Percentiles rank a stretch among this genome's conserved stretches.
Conservation (phyloP, 2,329 filamentous ascomycete genomes). For the Pestalotiopsis sp. region DNA sequence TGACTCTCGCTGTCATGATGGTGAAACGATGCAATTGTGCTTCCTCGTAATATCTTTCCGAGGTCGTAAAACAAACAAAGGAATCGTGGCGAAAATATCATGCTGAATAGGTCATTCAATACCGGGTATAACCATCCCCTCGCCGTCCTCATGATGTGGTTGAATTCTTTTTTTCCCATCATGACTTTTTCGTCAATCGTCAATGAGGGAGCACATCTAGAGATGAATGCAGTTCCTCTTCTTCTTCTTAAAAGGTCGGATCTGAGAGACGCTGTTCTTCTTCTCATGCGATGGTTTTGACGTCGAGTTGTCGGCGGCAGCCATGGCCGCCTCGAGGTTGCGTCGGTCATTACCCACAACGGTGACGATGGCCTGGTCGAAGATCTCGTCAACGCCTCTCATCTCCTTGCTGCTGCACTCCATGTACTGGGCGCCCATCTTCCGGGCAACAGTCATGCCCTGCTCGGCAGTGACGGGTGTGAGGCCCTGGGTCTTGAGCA, state of each 20-base stretch:
- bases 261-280: conserved; percentile 43
- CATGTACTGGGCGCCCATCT: conserved; percentile 95
- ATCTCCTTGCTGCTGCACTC: conserved; percentile 99
- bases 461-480: conserved; percentile 93
- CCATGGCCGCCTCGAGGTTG: conserved; percentile 56
- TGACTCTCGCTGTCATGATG: neutral
- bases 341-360: conserved; percentile 81
- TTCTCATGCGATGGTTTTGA: conserved; percentile 31
- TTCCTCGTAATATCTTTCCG: neutral
- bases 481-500: conserved; percentile 96
- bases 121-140: conserved; percentile 9
- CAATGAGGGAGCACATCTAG: conserved; percentile 44
- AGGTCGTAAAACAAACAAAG: neutral
- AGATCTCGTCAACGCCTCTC: conserved; percentile 94
- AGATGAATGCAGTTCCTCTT: conserved; percentile 82
- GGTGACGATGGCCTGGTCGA: conserved; percentile 86
- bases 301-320: conserved; percentile 36
- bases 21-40: conserved; percentile 16
- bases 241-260: conserved; percentile 69
- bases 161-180: conserved; percentile 10
- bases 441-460: conserved; percentile 82
- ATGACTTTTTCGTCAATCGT: conserved; percentile 14
- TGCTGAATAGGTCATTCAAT: conserved; percentile 28
- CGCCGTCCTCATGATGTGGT: neutral
- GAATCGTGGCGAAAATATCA: conserved; percentile 21